phyloP scores from a whole-genome alignment of 176 grass and related monocot species.

The Hyparrhenia diplandra region DNA sequence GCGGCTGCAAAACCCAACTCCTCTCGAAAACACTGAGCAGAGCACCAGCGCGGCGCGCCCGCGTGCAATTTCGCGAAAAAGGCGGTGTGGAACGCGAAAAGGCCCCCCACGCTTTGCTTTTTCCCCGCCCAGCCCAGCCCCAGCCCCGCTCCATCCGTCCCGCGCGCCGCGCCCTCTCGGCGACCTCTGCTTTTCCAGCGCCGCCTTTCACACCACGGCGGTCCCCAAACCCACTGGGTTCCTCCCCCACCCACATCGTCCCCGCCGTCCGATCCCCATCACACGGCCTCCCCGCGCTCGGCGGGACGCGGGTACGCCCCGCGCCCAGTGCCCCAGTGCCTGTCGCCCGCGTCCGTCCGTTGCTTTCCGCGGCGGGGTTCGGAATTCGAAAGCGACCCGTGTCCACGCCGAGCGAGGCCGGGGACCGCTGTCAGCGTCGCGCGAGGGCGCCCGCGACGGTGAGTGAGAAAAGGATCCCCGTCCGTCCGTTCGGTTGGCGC shows the following conservation, averaged over 20 bases:
- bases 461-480: neutral
- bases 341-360: neutral
- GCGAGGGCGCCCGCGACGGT: neutral
- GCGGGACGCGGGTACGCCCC: too few relatives aligned
- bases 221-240: too few relatives aligned
- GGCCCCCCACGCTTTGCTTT: neutral
- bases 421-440: neutral
- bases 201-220: too few relatives aligned
- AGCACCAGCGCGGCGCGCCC: neutral
- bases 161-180: too few relatives aligned
- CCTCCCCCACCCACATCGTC: too few relatives aligned
- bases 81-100: neutral
- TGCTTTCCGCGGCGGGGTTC: slow-evolving; percentile 26
- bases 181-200: too few relatives aligned
- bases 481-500: neutral
- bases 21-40: too few relatives aligned
- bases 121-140: neutral
- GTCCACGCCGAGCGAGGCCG: too few relatives aligned
- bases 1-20: neutral
- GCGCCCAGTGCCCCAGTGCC: too few relatives aligned
- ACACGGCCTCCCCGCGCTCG: too few relatives aligned
- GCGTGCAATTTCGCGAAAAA: slow-evolving; percentile 16
- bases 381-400: slow-evolving; percentile 19
- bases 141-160: neutral
- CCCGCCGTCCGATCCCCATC: too few relatives aligned